Base-by-base conservation (phyloP, 345 rosid species). In the Nephelium lappaceum region DNA sequence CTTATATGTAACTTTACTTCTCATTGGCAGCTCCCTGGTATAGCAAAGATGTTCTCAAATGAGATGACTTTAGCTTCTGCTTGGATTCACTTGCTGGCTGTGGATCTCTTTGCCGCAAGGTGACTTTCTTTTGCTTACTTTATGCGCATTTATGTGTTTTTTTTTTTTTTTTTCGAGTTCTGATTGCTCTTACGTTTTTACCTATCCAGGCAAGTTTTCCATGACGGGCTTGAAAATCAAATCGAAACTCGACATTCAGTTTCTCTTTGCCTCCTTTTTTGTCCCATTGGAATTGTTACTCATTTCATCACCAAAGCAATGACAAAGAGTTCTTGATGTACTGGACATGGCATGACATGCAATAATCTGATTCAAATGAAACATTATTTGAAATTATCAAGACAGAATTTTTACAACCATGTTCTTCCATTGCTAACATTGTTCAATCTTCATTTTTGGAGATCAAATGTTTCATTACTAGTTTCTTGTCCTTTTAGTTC, bases 51-150 rank as follows among this genome's bases (percentile, higher is more conserved):
- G 98, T 96, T 96, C 78, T 84, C 94, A 31, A 90, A 82, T 79
- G 98, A 96, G 80, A 86, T 91, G 86, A 91, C 97, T 63, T 79
- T 96, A 82, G 89, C 98, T 85, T 96, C 99, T 71, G 97, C 93
- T 11, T 96, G 99, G 99, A 91, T 96, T 90, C 98, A 93, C 86
- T 89, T 92, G 65, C 83, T 96, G 71, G 89, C 87, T 55, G 74
- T 96, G 8, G 98, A 96, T 87, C 99, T 93, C 76, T 96, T 89
- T 41, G 97, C 99, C 14, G 99, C 99, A 60, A 90, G 98, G 97
- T 95, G 63, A 49, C 36, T 71, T 24, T 49, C 53, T 53, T 51
- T 36, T 24, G 25, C 38, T 11, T 62, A 16, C 53, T 2, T 8
- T 8, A 8, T 16, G 5, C 25, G 0, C 51, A 18, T n/a, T 8